Percentiles rank a stretch among this genome's conserved stretches.
Evolutionary conservation across 2,329 filamentous ascomycete species (phyloP).

Genomic region (Fusarium solani-melongenae): DNA sequence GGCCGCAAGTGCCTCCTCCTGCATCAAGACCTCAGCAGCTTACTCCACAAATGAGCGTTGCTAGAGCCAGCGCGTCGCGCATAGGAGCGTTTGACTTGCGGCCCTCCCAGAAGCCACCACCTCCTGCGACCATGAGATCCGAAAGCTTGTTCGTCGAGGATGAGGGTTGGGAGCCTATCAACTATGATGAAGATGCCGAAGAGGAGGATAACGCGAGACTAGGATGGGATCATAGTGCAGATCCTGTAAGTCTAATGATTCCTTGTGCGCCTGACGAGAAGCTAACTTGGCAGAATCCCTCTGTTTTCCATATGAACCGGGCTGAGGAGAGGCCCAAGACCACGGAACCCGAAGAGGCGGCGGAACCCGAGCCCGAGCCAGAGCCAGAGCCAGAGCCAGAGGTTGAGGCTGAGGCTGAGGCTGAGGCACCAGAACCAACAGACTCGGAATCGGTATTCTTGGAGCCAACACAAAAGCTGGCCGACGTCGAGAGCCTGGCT

Average conservation of each 20-base stretch:
- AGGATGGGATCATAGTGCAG: slow-evolving; percentile 78
- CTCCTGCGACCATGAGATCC: slow-evolving; percentile 68
- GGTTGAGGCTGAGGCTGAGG: slow-evolving; percentile 15
- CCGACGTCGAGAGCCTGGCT: slow-evolving; percentile 67
- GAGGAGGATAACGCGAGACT: slow-evolving; percentile 74
- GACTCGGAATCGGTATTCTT: slow-evolving; percentile 53
- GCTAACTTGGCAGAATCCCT: slow-evolving; percentile 56
- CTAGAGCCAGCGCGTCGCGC: slow-evolving; percentile 49
- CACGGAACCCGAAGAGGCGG: slow-evolving; percentile 9
- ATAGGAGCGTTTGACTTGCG: slow-evolving; percentile 57
- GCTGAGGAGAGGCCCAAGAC: slow-evolving; percentile 42
- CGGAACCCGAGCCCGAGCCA: neutral
- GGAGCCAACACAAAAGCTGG: slow-evolving; percentile 79
- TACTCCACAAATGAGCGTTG: slow-evolving; percentile 48
- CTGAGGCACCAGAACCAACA: slow-evolving; percentile 35
- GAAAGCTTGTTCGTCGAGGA: slow-evolving; percentile 82
- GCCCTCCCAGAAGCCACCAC: slow-evolving; percentile 65
- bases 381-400: slow-evolving; percentile 9
- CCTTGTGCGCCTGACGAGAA: slow-evolving; percentile 2
- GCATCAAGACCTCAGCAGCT: slow-evolving; percentile 44
- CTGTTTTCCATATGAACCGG: slow-evolving; percentile 57
- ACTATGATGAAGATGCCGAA: slow-evolving; percentile 68
- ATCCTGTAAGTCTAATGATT: slow-evolving; percentile 61
- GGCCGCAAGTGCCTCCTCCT: slow-evolving; percentile 37
- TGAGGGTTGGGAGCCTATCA: slow-evolving; percentile 79